Percentiles rank a stretch among this genome's conserved stretches.
Evolutionary conservation across 257 asterid species (phyloP).

Genomic region (Mentha longifolia): DNA sequence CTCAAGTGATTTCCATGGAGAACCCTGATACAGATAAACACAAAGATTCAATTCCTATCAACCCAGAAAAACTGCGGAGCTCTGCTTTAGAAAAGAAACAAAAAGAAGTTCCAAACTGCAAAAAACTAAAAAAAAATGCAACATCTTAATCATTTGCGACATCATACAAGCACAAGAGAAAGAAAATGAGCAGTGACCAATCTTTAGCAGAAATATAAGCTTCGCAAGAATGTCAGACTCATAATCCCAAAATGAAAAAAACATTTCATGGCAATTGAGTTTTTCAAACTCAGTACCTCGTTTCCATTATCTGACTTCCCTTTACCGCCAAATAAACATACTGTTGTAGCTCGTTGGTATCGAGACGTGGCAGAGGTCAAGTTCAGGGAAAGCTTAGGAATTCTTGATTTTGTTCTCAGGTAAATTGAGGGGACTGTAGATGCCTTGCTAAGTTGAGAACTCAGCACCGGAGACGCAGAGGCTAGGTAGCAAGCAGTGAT

Average conservation of each 20-base stretch:
- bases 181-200: slow-evolving; percentile 1
- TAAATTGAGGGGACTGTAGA: slow-evolving; percentile 35
- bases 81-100: background rate
- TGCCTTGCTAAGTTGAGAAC: slow-evolving; percentile 28
- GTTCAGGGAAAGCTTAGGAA: slow-evolving; percentile 40
- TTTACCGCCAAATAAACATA: slow-evolving; percentile 64
- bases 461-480: slow-evolving; percentile 27
- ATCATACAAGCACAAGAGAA: background rate
- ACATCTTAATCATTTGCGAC: background rate
- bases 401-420: slow-evolving; percentile 38
- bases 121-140: background rate
- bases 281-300: slow-evolving; percentile 43
- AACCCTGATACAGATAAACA: slow-evolving; percentile 47
- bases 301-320: slow-evolving; percentile 56
- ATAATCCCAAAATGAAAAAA: background rate
- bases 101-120: background rate
- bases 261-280: slow-evolving; percentile 1
- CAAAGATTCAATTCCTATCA: background rate
- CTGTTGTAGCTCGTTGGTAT: slow-evolving; percentile 40
- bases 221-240: background rate
- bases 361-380: slow-evolving; percentile 33
- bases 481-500: slow-evolving; percentile 43
- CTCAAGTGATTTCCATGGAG: slow-evolving; percentile 72
- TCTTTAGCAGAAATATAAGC: too few species aligned
- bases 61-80: slow-evolving; percentile 12